phyloP scores from a whole-genome alignment of 495 filamentous ascomycete genomes.

The Cetradonia linearis region DNA sequence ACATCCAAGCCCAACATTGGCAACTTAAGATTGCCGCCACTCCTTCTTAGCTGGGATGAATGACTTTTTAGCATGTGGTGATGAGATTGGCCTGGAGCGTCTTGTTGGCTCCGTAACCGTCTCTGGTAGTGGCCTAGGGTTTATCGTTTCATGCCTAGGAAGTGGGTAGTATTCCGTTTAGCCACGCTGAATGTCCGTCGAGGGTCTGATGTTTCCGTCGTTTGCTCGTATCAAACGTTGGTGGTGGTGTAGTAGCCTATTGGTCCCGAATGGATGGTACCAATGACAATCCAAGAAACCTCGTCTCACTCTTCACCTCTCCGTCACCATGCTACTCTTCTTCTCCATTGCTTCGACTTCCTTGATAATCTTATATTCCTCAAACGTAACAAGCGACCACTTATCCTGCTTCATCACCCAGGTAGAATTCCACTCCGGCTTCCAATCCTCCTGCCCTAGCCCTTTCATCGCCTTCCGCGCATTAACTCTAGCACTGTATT shows the following conservation, averaged over 20 bases:
- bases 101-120: neutral
- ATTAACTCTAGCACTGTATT: constrained; percentile 18
- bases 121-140: neutral
- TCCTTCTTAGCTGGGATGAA: neutral
- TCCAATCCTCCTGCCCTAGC: constrained; percentile 11
- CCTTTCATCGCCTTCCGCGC: constrained; percentile 12
- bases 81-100: neutral
- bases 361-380: neutral
- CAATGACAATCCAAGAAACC: neutral
- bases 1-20: neutral
- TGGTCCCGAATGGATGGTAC: neutral
- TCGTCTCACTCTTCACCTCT: neutral
- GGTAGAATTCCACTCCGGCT: constrained; percentile 16
- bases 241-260: neutral
- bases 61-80: too few relatives aligned
- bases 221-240: neutral
- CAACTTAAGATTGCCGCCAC: neutral
- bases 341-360: neutral
- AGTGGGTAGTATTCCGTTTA: neutral
- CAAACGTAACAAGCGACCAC: constrained; percentile 6
- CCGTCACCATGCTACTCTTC: neutral
- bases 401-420: constrained; percentile 12
- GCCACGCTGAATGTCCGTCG: neutral
- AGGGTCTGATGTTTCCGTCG: neutral
- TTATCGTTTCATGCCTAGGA: neutral